These are phyloP conservation scores for Stentor coeruleus DNA, from an alignment of 73 alveolate species.

Conservation along the genomic window DNA sequence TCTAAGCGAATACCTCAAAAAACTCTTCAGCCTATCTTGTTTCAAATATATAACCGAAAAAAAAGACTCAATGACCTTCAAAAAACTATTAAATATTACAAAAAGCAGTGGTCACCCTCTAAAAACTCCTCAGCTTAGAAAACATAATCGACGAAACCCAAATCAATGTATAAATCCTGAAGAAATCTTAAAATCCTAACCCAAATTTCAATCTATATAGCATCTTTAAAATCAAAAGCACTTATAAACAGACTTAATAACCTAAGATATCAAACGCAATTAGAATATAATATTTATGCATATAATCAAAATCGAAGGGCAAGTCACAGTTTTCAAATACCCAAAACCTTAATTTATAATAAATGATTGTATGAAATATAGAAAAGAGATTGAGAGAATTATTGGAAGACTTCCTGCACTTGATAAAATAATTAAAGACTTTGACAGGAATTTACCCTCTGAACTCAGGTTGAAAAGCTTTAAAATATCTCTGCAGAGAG, in stretches of 20 bases:
- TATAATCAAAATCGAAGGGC: too few species aligned
- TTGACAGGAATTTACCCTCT: too few species aligned
- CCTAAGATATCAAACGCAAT: neutral
- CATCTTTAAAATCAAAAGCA: neutral
- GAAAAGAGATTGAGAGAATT: neutral
- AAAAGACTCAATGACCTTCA: neutral
- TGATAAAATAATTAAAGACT: neutral
- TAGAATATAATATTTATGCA: neutral
- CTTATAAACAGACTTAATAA: neutral
- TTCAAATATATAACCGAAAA: neutral
- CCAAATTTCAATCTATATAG: neutral
- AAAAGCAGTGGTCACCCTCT: neutral
- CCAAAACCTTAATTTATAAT: neutral
- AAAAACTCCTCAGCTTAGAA: neutral
- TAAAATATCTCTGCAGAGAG: neutral
- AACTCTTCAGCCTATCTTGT: neutral
- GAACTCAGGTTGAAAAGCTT: too few species aligned
- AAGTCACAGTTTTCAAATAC: neutral
- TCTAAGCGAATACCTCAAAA: neutral
- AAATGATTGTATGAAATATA: neutral
- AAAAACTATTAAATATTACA: neutral
- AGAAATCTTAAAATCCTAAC: neutral
- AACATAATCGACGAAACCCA: too few species aligned
- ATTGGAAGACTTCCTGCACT: neutral
- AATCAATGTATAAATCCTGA: neutral